These are phyloP conservation scores for Fusarium goolgardi DNA, from an alignment of 2,329 filamentous ascomycete species.

Conservation along the genomic window DNA sequence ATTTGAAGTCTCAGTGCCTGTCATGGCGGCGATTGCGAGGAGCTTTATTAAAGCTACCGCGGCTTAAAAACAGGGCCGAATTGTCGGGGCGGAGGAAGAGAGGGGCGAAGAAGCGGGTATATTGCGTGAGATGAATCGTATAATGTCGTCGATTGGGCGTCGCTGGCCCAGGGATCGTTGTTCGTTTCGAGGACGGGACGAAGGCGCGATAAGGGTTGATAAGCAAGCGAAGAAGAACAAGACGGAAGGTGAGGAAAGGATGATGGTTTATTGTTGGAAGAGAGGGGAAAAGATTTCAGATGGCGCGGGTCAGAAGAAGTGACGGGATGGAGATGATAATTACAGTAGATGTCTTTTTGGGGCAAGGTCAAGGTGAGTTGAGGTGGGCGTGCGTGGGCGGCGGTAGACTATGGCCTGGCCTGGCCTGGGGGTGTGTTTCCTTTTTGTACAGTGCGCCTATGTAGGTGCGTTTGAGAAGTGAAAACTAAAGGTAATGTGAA, in stretches of 20 bases:
- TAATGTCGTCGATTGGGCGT: slow-evolving; percentile 38
- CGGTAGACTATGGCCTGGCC: slow-evolving; percentile 11
- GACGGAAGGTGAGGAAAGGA: slow-evolving; percentile 13
- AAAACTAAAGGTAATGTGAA: slow-evolving; percentile 6
- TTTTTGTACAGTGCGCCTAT: slow-evolving; percentile 44
- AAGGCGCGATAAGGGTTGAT: slow-evolving; percentile 22
- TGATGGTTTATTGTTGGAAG: slow-evolving; percentile 41
- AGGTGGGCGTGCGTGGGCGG: slow-evolving; percentile 41
- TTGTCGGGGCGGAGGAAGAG: slow-evolving; percentile 36
- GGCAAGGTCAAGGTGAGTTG: slow-evolving; percentile 47
- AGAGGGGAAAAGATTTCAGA: slow-evolving; percentile 36
- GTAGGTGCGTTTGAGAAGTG: not conserved
- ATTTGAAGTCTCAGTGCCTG: slow-evolving; percentile 60
- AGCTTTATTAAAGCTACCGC: slow-evolving; percentile 43
- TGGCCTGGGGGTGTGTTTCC: slow-evolving; percentile 29
- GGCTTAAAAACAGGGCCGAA: slow-evolving; percentile 42
- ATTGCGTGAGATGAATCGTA: slow-evolving; percentile 37
- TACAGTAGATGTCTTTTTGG: slow-evolving; percentile 44
- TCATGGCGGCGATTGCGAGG: slow-evolving; percentile 56
- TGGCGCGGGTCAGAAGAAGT: slow-evolving; percentile 32
- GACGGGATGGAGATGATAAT: slow-evolving; percentile 47
- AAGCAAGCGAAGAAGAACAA: slow-evolving; percentile 16
- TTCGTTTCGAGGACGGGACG: slow-evolving; percentile 22
- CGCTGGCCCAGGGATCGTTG: slow-evolving; percentile 30
- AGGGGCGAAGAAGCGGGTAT: slow-evolving; percentile 40